Conservation (phyloP, 2,329 filamentous ascomycete species). For the Beauveria rudraprayagi region DNA sequence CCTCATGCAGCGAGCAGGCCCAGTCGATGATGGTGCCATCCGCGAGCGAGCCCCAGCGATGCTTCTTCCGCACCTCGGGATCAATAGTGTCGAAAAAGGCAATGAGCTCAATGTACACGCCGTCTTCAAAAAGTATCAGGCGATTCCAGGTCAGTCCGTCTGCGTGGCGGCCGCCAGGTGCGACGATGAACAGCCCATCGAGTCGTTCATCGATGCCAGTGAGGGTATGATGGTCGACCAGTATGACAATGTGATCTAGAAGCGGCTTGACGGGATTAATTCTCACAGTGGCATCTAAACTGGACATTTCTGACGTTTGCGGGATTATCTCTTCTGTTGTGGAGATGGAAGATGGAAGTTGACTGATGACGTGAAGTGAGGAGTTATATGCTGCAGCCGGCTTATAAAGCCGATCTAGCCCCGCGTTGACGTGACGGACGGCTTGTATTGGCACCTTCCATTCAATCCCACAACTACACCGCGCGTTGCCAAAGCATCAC, state of each 20-base stretch:
- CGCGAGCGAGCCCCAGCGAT: slow-evolving; percentile 50
- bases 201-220: slow-evolving; percentile 41
- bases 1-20: slow-evolving; percentile 41
- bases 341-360: neutral
- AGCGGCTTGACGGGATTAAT: slow-evolving; percentile 10
- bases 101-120: slow-evolving; percentile 59
- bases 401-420: neutral
- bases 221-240: slow-evolving; percentile 46
- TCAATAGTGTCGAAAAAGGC: slow-evolving; percentile 44
- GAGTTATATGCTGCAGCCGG: neutral
- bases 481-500: no score
- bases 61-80: slow-evolving; percentile 31
- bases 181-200: slow-evolving; percentile 46
- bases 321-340: no score
- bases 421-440: slow-evolving; percentile 6
- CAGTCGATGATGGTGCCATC: slow-evolving; percentile 50
- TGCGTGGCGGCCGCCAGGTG: slow-evolving; percentile 52
- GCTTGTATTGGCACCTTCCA: neutral
- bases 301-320: neutral
- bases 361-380: neutral
- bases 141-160: slow-evolving; percentile 54
- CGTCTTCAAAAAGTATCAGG: slow-evolving; percentile 54
- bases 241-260: slow-evolving; percentile 58
- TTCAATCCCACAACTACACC: neutral
- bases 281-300: no score